phyloP scores from a whole-genome alignment of 2,329 filamentous ascomycete genomes.

The Zymoseptoria pseudotritici region DNA sequence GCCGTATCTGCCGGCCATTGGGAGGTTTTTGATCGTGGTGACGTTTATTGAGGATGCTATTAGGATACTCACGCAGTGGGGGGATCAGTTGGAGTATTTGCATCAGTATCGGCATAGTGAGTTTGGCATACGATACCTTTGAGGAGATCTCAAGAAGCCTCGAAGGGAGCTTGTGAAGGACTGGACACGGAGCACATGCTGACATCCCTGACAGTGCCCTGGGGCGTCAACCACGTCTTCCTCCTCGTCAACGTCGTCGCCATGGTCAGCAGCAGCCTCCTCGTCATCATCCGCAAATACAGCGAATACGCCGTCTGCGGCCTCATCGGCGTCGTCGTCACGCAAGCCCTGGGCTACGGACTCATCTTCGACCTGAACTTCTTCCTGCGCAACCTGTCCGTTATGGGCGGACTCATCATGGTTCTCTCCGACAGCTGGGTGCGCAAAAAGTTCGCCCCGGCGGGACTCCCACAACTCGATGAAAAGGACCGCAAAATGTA shows the following conservation, averaged over 20 bases:
- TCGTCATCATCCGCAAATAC: conserved; percentile 88
- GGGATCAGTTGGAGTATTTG: conserved; percentile 86
- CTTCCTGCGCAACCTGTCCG: conserved; percentile 96
- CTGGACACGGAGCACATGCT: background rate
- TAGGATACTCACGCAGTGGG: conserved; percentile 96
- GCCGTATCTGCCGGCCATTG: conserved; percentile 94
- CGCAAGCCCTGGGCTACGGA: conserved; percentile 92
- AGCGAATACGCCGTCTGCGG: conserved; percentile 88
- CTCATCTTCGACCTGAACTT: conserved; percentile 99
- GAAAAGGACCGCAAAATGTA: conserved; percentile 99
- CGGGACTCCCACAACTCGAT: conserved; percentile 84
- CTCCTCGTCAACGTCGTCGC: conserved; percentile 81
- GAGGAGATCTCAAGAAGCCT: background rate
- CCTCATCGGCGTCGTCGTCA: conserved; percentile 82
- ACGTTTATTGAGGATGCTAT: conserved; percentile 97
- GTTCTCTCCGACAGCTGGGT: conserved; percentile 97
- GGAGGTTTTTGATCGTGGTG: conserved; percentile 94
- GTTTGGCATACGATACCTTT: conserved; percentile 27
- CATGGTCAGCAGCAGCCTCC: conserved; percentile 72
- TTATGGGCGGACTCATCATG: conserved; percentile 96
- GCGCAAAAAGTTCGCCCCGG: conserved; percentile 93
- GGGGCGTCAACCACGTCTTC: conserved; percentile 84
- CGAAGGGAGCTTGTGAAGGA: background rate
- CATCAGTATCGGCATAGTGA: conserved; percentile 89
- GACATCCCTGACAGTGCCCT: conserved; percentile 58